Evolutionary conservation across 352 stramenopile genomes (phyloP).

Genomic region (Pseudoperonospora humuli): DNA sequence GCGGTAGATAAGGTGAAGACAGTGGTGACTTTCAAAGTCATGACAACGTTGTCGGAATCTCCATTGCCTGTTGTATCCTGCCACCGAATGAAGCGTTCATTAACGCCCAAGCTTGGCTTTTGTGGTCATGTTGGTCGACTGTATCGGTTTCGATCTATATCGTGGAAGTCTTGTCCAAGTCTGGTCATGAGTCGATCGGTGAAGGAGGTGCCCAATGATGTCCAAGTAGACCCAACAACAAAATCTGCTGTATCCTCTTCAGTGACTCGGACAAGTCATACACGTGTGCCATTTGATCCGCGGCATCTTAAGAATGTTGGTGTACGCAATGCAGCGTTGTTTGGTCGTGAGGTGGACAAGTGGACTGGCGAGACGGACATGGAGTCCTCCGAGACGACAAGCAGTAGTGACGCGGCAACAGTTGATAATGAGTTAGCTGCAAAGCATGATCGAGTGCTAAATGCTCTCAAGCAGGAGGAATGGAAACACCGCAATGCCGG

Average conservation of each 20-base stretch:
- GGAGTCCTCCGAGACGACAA: conserved; percentile 36
- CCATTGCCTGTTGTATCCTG: not conserved
- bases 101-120: conserved; percentile 29
- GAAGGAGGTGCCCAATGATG: conserved; percentile 11
- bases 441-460: conserved; percentile 62
- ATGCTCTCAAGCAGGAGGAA: conserved; percentile 67
- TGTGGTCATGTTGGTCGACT: conserved; percentile 31
- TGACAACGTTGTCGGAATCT: not conserved
- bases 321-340: conserved; percentile 53
- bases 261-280: conserved; percentile 1
- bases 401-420: conserved; percentile 20
- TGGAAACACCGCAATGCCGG: conserved; percentile 58
- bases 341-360: conserved; percentile 57
- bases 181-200: conserved; percentile 28
- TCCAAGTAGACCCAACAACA: not conserved
- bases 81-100: conserved; percentile 16
- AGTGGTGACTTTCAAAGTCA: conserved; percentile 34
- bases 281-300: conserved; percentile 43
- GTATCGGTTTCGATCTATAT: conserved; percentile 17
- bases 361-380: conserved; percentile 49
- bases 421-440: conserved; percentile 32
- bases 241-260: not conserved
- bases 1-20: conserved; percentile 15
- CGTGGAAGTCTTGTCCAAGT: conserved; percentile 16
- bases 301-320: conserved; percentile 48